phyloP scores from a whole-genome alignment of 306 rosid genomes.

The Cucurbita moschata region DNA sequence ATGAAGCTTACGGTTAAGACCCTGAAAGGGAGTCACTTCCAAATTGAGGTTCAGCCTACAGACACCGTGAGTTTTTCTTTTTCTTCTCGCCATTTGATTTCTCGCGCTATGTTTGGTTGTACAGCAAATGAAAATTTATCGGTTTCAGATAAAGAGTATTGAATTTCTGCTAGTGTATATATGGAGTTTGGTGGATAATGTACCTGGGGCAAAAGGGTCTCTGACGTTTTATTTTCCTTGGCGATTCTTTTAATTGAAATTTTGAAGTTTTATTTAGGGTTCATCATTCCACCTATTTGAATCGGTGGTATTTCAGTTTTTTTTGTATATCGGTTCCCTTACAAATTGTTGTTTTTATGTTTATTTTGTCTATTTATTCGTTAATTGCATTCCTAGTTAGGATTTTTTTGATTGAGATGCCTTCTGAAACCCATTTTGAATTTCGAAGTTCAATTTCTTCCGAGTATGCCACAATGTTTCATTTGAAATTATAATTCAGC shows the following conservation, averaged over 20 bases:
- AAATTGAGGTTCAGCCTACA: conserved; percentile 69
- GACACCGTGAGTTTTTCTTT: conserved; percentile 46
- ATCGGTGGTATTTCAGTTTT: not conserved
- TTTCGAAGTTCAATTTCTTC: not conserved
- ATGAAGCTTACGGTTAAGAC: conserved; percentile 96
- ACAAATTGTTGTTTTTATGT: not conserved
- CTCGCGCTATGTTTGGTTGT: not conserved
- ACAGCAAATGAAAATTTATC: not conserved
- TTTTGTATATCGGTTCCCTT: not conserved
- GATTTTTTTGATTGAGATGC: not conserved
- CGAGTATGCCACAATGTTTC: not conserved
- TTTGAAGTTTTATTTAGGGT: not conserved
- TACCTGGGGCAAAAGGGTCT: not conserved
- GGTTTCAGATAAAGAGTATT: not conserved
- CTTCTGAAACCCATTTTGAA: not conserved
- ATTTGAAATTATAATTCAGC: not conserved
- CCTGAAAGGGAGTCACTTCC: conserved; percentile 84
- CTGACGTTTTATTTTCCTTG: not conserved
- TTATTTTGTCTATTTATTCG: not conserved
- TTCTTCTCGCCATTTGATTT: not conserved
- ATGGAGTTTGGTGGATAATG: not conserved
- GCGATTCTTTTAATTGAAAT: not conserved
- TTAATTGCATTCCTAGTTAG: not conserved
- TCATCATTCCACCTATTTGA: not conserved
- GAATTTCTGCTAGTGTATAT: not conserved